phyloP scores from a whole-genome alignment of 1,284 basidiomycete species.

The Sporisorium scitamineum region DNA sequence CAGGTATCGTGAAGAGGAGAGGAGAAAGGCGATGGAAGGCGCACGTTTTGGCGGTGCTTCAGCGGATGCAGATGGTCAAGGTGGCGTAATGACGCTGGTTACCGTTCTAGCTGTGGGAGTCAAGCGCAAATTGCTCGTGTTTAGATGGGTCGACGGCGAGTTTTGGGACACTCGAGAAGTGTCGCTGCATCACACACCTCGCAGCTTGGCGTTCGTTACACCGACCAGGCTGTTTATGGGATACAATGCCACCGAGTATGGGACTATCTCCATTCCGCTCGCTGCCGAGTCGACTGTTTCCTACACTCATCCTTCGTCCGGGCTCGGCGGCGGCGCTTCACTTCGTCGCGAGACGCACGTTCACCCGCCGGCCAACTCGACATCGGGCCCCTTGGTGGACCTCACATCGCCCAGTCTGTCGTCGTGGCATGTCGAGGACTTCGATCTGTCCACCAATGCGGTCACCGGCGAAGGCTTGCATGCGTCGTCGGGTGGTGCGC shows the following conservation, averaged over 20 bases:
- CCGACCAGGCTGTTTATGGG: constrained; percentile 78
- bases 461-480: constrained; percentile 10
- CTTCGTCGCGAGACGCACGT: constrained; percentile 41
- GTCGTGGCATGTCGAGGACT: constrained; percentile 50
- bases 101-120: constrained; percentile 87
- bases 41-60: constrained; percentile 44
- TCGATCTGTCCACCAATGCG: constrained; percentile 31
- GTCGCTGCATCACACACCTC: constrained; percentile 83
- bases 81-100: constrained; percentile 69
- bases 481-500: constrained; percentile 11
- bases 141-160: constrained; percentile 84
- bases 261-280: constrained; percentile 76
- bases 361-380: constrained; percentile 42
- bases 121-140: constrained; percentile 83
- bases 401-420: constrained; percentile 32
- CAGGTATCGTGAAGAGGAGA: constrained; percentile 45
- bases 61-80: constrained; percentile 33
- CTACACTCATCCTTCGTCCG: constrained; percentile 41
- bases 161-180: constrained; percentile 82
- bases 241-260: constrained; percentile 79
- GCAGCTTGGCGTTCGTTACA: constrained; percentile 79
- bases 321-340: constrained; percentile 17
- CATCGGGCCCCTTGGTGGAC: constrained; percentile 47
- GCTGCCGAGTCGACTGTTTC: constrained; percentile 49
- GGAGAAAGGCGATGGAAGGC: constrained; percentile 48